Conservation (phyloP, 176 grass and related monocot species). For the Bothriochloa decipiens region DNA sequence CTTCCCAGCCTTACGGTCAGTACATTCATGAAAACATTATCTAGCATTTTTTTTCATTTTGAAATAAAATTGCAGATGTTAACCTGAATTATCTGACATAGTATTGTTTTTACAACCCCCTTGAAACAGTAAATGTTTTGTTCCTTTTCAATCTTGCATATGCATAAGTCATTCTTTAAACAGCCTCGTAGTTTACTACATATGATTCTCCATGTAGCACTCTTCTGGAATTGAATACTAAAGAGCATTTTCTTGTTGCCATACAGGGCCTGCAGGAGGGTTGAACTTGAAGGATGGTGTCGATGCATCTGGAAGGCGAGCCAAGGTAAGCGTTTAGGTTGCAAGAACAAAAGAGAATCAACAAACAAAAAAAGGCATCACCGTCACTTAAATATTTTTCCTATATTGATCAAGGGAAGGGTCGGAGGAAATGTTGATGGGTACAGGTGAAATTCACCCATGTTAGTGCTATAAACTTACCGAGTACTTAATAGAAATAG, state of each 20-base stretch:
- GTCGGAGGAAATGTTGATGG: conserved; percentile 87
- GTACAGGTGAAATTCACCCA: conserved; percentile 42
- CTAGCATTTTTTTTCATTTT: background rate
- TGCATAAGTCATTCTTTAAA: background rate
- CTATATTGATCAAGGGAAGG: conserved; percentile 62
- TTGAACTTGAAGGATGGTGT: conserved; percentile 49
- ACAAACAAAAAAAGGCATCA: background rate
- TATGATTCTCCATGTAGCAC: background rate
- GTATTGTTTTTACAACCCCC: background rate
- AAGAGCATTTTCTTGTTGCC: background rate
- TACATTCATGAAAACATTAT: background rate
- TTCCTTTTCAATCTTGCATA: conserved; percentile 1
- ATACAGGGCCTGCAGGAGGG: conserved; percentile 58
- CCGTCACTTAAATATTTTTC: background rate
- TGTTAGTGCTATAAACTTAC: background rate
- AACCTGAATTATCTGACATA: background rate
- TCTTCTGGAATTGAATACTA: background rate
- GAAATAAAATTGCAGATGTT: background rate
- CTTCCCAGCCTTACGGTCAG: too few species aligned
- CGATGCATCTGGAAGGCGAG: conserved; percentile 66
- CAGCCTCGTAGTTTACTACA: background rate
- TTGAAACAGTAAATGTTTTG: background rate
- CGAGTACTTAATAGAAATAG: background rate
- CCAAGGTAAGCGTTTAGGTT: conserved; percentile 46
- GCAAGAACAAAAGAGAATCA: background rate